Base-by-base conservation (phyloP, 495 filamentous ascomycete species). In the Extremus antarcticus region DNA sequence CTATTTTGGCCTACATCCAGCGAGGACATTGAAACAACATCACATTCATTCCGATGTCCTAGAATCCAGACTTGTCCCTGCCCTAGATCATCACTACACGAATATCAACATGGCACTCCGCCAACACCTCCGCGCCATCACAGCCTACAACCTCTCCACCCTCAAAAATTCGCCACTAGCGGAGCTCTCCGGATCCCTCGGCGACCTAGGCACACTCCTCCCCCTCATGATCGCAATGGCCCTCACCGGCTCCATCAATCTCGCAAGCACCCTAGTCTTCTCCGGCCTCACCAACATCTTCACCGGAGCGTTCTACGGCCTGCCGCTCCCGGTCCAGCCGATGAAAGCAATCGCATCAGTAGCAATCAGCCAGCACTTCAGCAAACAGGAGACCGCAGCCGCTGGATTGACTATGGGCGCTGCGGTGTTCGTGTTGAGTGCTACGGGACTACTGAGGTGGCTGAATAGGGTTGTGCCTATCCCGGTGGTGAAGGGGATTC, bases 401-500 rank as follows among this genome's bases (percentile, higher is more conserved):
- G 86, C 89, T 1, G 91, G 91, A 3, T 73, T 90, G 50, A 83
- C 88, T 41, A 87, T 92, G 21, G 79, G 79, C 4, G 70, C 70
- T 13, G 76, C 85, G 50, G 78, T 97, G 25, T 75, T 90, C 38
- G 39, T 94, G 15, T 80, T 94, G 61, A 88, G 85, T 61, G 55
- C 84, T 2, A 94, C 88, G 0, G 84, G 90, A 13, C 68, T 90
- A 10, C 71, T 95, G 8, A 72, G 70, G 46, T 85, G 81, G 76
- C 81, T 86, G 53, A 77, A 82, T 8, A 65, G 72, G n/a, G 73
- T 78, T 8, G 85, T 94, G 22, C 91, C 91, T 1, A 77, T 87
- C 17, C 87, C 89, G 2, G 82, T 97, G 2, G 79, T 97, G 52
- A 94, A 92, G 65, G 91, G 91, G 11, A 95, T 97, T 62, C 91